These are phyloP conservation scores for Pseudoscleropodium purum DNA, from an alignment of 225 moss, liverwort and hornwort genomes.

Conservation along the genomic window DNA sequence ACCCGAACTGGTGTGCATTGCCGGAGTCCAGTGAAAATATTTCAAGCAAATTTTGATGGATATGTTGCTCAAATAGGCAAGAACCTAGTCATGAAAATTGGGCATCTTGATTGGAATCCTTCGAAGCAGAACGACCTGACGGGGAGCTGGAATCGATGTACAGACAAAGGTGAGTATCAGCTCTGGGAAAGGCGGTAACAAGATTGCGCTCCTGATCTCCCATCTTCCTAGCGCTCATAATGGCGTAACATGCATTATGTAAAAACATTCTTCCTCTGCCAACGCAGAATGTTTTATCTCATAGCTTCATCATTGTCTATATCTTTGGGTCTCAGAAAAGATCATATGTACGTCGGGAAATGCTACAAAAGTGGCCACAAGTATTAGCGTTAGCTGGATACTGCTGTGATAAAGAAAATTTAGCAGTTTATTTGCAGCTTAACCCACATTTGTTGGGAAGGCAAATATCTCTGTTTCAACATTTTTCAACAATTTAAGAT, in stretches of 20 bases:
- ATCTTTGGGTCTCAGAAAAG: not conserved
- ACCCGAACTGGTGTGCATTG: constrained; percentile 64
- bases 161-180: constrained; percentile 73
- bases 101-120: constrained; percentile 82
- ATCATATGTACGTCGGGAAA: not conserved
- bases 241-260: not conserved
- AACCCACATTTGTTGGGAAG: not conserved
- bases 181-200: constrained; percentile 57
- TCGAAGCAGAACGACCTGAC: constrained; percentile 73
- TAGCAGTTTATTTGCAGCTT: not conserved
- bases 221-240: not conserved
- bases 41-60: constrained; percentile 81
- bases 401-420: not conserved
- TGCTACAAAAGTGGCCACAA: not conserved
- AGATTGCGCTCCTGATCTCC: not conserved
- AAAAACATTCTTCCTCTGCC: not conserved
- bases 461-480: not conserved
- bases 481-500: not conserved
- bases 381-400: not conserved
- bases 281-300: not conserved
- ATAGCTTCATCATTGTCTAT: not conserved
- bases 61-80: constrained; percentile 73
- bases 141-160: constrained; percentile 59
- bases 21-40: constrained; percentile 69
- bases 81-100: constrained; percentile 70